These are phyloP conservation scores for Candida insectalens DNA, from an alignment of 805 yeast genomes.

Conservation along the genomic window DNA sequence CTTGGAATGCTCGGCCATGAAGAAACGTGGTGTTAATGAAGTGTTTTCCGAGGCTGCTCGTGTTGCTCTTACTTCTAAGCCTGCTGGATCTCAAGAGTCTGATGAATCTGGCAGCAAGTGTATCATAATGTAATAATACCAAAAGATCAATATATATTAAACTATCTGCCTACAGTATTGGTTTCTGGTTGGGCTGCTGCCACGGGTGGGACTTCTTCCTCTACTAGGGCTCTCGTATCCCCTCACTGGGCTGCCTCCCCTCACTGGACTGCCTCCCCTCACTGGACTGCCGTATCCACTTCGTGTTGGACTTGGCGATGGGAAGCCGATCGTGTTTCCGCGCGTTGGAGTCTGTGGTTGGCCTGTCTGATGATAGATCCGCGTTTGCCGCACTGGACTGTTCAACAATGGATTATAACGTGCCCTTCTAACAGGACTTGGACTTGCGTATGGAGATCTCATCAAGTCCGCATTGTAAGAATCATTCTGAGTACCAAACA, in stretches of 20 bases:
- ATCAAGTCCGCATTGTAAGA: conserved; percentile 9
- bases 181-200: neutral
- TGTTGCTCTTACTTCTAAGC: conserved; percentile 84
- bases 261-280: no score
- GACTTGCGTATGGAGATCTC: conserved; percentile 2
- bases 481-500: conserved; percentile 11
- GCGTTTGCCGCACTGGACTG: no score
- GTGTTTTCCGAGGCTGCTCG: conserved; percentile 98
- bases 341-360: neutral
- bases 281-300: no score
- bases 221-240: conserved; percentile 3
- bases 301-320: no score
- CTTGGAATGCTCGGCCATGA: conserved; percentile 93
- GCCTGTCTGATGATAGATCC: no score
- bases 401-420: no score
- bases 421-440: conserved; percentile 4
- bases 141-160: no score
- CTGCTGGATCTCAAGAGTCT: conserved; percentile 27
- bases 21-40: conserved; percentile 96
- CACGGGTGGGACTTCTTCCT: neutral
- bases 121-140: conserved; percentile 20
- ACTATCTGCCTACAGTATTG: neutral
- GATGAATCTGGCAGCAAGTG: conserved; percentile 24
- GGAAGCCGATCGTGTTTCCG: neutral
- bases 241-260: no score